Conservation (phyloP, 495 filamentous ascomycete genomes). For the Penicillium egyptiacum region DNA sequence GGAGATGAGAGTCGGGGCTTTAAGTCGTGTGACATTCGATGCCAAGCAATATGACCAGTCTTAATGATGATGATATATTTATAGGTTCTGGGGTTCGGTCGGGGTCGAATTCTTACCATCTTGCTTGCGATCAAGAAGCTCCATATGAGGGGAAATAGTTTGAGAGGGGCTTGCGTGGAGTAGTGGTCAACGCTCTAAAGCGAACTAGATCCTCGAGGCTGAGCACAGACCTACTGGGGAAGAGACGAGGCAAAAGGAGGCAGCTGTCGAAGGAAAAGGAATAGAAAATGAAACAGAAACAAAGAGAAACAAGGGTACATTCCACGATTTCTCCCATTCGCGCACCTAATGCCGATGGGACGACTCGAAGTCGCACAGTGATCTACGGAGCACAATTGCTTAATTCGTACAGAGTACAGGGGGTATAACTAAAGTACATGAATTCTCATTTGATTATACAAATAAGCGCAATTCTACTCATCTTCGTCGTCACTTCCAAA, state of each 20-base stretch:
- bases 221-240: slow-evolving; percentile 10
- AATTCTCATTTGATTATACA: background rate
- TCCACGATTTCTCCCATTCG: slow-evolving; percentile 7
- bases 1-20: background rate
- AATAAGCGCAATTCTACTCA: slow-evolving; percentile 35
- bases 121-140: slow-evolving; percentile 21
- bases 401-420: background rate
- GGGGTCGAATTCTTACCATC: slow-evolving; percentile 28
- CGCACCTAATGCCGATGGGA: background rate
- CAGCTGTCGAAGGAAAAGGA: slow-evolving; percentile 3
- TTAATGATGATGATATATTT: background rate
- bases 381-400: background rate
- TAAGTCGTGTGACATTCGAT: slow-evolving; percentile 8
- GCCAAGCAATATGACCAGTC: slow-evolving; percentile 1
- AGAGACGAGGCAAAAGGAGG: slow-evolving; percentile 2
- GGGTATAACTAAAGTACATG: background rate
- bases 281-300: slow-evolving; percentile 2
- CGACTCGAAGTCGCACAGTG: background rate
- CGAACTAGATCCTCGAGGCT: background rate
- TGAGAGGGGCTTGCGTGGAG: slow-evolving; percentile 5
- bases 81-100: background rate
- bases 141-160: slow-evolving; percentile 18
- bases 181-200: slow-evolving; percentile 9
- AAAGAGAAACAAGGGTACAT: background rate
- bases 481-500: slow-evolving; percentile 88